phyloP scores from a whole-genome alignment of 2,329 filamentous ascomycete species.

The Coniella vitis region DNA sequence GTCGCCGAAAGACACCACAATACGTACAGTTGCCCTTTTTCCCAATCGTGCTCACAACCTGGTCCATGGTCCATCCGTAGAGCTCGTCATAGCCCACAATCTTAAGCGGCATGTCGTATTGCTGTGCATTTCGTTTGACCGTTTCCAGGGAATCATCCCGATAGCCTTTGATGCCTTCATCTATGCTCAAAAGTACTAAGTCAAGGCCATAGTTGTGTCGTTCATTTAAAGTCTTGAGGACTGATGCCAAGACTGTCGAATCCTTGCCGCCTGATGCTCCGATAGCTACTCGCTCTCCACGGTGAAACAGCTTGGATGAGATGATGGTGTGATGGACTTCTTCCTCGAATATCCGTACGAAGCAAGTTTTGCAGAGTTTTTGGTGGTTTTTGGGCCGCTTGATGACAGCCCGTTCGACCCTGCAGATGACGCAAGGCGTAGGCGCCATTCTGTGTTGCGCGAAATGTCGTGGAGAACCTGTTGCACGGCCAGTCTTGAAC shows the following conservation, averaged over 20 bases:
- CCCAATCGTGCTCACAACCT: conserved; percentile 90
- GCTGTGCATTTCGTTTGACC: conserved; percentile 84
- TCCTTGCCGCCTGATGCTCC: conserved; percentile 97
- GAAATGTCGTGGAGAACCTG: background rate
- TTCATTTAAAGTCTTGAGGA: conserved; percentile 91
- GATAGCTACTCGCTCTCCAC: conserved; percentile 83
- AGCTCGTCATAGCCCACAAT: conserved; percentile 91
- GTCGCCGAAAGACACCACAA: conserved; percentile 90
- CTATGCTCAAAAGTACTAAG: conserved; percentile 81
- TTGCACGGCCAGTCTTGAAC: no score
- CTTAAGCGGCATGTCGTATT: conserved; percentile 86
- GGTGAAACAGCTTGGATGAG: conserved; percentile 70
- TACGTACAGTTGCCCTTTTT: conserved; percentile 99
- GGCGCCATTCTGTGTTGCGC: conserved; percentile 59
- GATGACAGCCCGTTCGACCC: conserved; percentile 72
- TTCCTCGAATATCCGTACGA: conserved; percentile 79
- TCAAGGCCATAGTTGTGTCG: conserved; percentile 81
- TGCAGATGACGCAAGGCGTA: conserved; percentile 67
- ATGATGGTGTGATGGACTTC: conserved; percentile 92
- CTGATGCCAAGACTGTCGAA: conserved; percentile 89
- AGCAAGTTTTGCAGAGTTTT: conserved; percentile 86
- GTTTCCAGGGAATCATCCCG: conserved; percentile 94
- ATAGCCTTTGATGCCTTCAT: conserved; percentile 96
- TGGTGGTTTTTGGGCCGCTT: conserved; percentile 92
- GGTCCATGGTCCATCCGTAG: conserved; percentile 99